Percentiles rank a stretch among this genome's conserved stretches.
These are phyloP conservation scores for Globisporangium abappressorium DNA, from an alignment of 352 stramenopile species.

Conservation along the genomic window DNA sequence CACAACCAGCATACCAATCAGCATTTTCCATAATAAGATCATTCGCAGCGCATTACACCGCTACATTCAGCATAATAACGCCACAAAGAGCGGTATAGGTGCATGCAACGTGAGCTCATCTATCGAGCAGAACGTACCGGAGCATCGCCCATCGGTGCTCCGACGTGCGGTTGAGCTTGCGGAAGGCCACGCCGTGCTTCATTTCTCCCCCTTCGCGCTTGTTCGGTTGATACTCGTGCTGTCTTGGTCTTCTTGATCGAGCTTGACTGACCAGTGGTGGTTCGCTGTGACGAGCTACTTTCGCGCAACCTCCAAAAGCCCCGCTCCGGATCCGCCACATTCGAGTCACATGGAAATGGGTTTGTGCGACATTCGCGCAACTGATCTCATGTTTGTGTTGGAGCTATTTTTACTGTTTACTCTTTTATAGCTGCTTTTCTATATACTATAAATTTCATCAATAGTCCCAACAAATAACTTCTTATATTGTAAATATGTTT, in stretches of 20 bases:
- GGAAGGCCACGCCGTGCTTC: slow-evolving; percentile 84
- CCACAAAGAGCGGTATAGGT: slow-evolving; percentile 2
- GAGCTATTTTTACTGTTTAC: not conserved
- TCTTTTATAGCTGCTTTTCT: not conserved
- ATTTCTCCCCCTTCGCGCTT: slow-evolving; percentile 31
- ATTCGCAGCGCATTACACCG: not conserved
- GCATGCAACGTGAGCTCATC: not conserved
- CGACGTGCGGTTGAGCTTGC: slow-evolving; percentile 91
- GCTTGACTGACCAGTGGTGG: slow-evolving; percentile 14
- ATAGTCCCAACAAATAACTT: not conserved
- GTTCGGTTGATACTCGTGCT: slow-evolving; percentile 5
- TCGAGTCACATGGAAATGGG: not conserved
- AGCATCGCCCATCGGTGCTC: slow-evolving; percentile 96
- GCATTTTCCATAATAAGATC: not conserved
- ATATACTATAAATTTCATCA: not conserved
- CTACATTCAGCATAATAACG: not conserved
- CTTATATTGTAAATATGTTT: not conserved
- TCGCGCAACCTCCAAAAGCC: slow-evolving; percentile 17
- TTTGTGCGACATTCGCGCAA: slow-evolving; percentile 6
- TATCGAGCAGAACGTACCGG: slow-evolving; percentile 46
- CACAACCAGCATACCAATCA: not conserved
- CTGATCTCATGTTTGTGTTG: not conserved
- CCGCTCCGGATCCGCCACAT: not conserved
- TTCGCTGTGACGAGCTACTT: slow-evolving; percentile 20
- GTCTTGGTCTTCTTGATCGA: not conserved